Base-by-base conservation (phyloP, 345 rosid genomes). In the Toxicodendron radicans region DNA sequence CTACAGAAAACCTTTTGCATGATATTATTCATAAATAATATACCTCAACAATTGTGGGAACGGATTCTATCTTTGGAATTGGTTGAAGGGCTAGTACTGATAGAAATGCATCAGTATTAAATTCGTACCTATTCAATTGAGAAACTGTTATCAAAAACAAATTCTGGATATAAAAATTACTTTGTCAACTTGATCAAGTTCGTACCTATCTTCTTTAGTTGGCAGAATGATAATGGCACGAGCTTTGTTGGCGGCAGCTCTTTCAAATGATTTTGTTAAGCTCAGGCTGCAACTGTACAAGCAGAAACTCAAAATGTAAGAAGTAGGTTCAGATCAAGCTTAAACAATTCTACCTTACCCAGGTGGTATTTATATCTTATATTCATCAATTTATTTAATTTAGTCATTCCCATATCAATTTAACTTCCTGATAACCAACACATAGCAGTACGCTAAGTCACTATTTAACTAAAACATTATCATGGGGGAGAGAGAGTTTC, bases 1-100 rank as follows among this genome's bases (percentile, higher is more conserved):
- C 76, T 72, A 56, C 10, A 61, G 49, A 48, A 18, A 69, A 63
- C 23, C 21, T 51, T 38, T 38, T 27, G 66, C 43, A 53, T 75
- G 53, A 45, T 35, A 51, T 8, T 21, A 24, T 48, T n/a, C 21
- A 10, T 59, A 65, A 66, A 20, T 49, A 75, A 64, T 72, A 58
- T 84, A 92, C 99, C 97, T 95, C 99, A 79, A 95, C 99, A 83
- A 95, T 89, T 68, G 98, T 89, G 66, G 98, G 97, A 60, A 92
- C 84, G 35, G 91, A 85, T 61, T 84, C 89, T 90, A 92, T 91
- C 43, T 83, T 73, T 9, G 87, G 76, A 71, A 95, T 86, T 58
- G 96, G 93, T 82, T 95, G 98, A 80, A 95, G 99, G 27, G 98
- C 98, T 66, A 95, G 82, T 30, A 92, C 98, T 48, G 99, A 95